These are phyloP conservation scores for Aureobasidium pullulans DNA, from an alignment of 2,329 filamentous ascomycete genomes.

Conservation along the genomic window DNA sequence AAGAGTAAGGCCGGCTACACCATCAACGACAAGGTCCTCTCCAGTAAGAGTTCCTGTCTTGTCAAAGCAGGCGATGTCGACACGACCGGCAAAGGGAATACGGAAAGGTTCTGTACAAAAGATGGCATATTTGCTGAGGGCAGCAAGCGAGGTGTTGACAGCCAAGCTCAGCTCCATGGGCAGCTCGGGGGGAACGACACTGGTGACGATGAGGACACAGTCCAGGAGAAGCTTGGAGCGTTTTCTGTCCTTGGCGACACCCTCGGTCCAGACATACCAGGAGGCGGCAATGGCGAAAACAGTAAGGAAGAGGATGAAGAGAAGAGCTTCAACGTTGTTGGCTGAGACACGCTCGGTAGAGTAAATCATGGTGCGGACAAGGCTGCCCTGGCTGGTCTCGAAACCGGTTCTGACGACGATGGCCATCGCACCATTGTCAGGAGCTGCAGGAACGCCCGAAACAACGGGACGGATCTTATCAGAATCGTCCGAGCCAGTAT, in stretches of 20 bases:
- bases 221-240: slow-evolving; percentile 94
- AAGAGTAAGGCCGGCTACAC: slow-evolving; percentile 81
- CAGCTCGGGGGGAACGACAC: slow-evolving; percentile 94
- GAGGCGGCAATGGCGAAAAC: slow-evolving; percentile 95
- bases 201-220: slow-evolving; percentile 95
- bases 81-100: slow-evolving; percentile 89
- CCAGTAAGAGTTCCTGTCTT: slow-evolving; percentile 97
- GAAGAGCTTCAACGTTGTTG: slow-evolving; percentile 90
- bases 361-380: slow-evolving; percentile 99
- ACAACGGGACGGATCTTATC: slow-evolving; percentile 55
- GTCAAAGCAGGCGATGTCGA: slow-evolving; percentile 96
- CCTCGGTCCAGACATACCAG: slow-evolving; percentile 98
- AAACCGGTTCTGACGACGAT: slow-evolving; percentile 97
- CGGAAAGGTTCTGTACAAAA: slow-evolving; percentile 99
- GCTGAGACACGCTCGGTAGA: slow-evolving; percentile 98
- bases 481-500: slow-evolving; percentile 58
- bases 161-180: slow-evolving; percentile 97
- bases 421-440: slow-evolving; percentile 89
- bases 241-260: slow-evolving; percentile 89
- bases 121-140: slow-evolving; percentile 89
- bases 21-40: slow-evolving; percentile 93
- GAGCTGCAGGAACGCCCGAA: slow-evolving; percentile 74
- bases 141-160: slow-evolving; percentile 94
- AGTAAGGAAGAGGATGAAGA: slow-evolving; percentile 94
- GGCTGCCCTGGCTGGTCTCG: slow-evolving; percentile 94